A percentile compares a stretch with the other conserved stretches of the same genome.
phyloP scores from a whole-genome alignment of 495 filamentous ascomycete genomes.

The Coniosporium apollinis region DNA sequence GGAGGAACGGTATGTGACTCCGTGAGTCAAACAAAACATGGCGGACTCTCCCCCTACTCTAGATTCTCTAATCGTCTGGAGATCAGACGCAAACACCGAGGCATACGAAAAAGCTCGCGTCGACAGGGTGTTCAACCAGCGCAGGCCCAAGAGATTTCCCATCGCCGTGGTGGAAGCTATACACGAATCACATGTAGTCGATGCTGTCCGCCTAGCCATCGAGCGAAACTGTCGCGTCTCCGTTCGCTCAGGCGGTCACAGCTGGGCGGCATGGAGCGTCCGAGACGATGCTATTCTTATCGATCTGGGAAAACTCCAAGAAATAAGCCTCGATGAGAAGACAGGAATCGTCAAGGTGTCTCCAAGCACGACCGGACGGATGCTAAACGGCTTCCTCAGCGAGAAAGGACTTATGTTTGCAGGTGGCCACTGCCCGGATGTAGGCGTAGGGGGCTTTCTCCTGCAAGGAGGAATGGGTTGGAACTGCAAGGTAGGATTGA shows the following conservation, averaged over 20 bases:
- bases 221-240: conserved; percentile 26
- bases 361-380: conserved; percentile 28
- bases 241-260: conserved; percentile 38
- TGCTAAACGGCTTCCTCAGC: conserved; percentile 26
- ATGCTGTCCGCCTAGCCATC: conserved; percentile 29
- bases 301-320: conserved; percentile 26
- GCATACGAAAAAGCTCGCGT: conserved; percentile 8
- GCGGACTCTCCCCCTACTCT: too few relatives aligned
- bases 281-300: conserved; percentile 33
- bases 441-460: conserved; percentile 37
- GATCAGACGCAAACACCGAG: neutral
- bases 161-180: conserved; percentile 29
- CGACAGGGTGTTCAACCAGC: conserved; percentile 12
- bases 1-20: too few relatives aligned
- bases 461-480: conserved; percentile 40
- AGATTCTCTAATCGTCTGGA: conserved; percentile 6
- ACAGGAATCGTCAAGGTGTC: conserved; percentile 23
- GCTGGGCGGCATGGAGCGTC: conserved; percentile 36
- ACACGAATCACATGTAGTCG: conserved; percentile 23
- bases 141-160: conserved; percentile 26
- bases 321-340: conserved; percentile 23
- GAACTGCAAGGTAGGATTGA: conserved; percentile 28
- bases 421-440: conserved; percentile 39
- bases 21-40: too few relatives aligned
- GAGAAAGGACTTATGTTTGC: conserved; percentile 28